Base-by-base conservation (phyloP, 176 grass and related monocot genomes). In the Oryza officinalis region DNA sequence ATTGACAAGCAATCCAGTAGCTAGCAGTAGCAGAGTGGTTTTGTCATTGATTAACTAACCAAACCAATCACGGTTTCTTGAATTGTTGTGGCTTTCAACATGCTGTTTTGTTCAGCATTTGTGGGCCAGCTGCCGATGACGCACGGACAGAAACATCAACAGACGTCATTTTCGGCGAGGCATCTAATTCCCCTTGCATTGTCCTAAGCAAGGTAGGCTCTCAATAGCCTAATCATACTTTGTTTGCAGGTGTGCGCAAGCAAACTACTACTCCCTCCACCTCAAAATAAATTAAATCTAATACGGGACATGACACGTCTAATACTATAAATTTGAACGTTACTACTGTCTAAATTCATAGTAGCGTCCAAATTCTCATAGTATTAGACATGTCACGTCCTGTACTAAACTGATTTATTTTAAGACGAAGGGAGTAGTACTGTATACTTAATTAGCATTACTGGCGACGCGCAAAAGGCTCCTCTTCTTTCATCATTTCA, bases 221-320 rank as follows among this genome's bases (percentile, higher is more conserved):
- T 63, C 35, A 46, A 49, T 75, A 76, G 63, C 28, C 23, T 80
- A 89, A 84, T 67, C 63, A 63, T 57, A 57, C 52, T 54, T 54
- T 33, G 20, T 69, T 69, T 74, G 75, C 60, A 80, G n/a, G 14
- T 18, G 23, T 74, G 74, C 46, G 59, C 28, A 49, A 20, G 6
- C 52, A 57, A 57, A 57, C 17, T 8, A 37, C 35, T 30, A 2
- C 2, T 30, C 2, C 28, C 1, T 30, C 28, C 28, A 2, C 2
- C 28, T 30, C 28, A 2, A 30, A 30, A 30, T 30, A 30, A 30
- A 30, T 30, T 30, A 30, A 30, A 30, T 2, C 28, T 30, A 30
- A 30, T 30, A 30, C 2, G 2, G 2, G 2, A 30, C 28, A 30
- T 30, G 28, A 30, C 2, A 30, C 28, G 28, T 30, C 28, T 30